phyloP scores from a whole-genome alignment of 441 rosid species.

The Gossypium schwendimanii region DNA sequence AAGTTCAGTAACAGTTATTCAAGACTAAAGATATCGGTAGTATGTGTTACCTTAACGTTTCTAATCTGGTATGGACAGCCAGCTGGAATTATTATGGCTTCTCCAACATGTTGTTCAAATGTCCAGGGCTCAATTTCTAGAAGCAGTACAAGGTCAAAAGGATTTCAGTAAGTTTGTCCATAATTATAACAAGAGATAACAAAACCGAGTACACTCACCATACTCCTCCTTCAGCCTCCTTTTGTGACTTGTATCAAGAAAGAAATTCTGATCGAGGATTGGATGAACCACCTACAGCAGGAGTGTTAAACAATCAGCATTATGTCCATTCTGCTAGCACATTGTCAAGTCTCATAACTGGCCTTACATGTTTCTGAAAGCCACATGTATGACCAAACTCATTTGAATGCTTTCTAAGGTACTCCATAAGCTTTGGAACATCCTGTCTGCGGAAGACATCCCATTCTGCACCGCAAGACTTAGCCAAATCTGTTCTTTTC shows the following conservation, averaged over 20 bases:
- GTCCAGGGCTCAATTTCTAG: constrained; percentile 93
- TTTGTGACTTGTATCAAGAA: constrained; percentile 68
- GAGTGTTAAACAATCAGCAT: constrained; percentile 16
- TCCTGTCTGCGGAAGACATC: constrained; percentile 91
- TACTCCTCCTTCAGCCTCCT: constrained; percentile 83
- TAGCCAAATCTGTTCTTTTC: constrained; percentile 28
- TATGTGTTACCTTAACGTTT: constrained; percentile 59
- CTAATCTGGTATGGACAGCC: constrained; percentile 94
- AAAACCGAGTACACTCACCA: constrained; percentile 38
- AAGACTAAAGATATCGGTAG: not conserved
- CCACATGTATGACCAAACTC: constrained; percentile 43
- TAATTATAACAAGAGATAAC: not conserved
- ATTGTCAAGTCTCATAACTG: not conserved
- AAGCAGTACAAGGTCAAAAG: constrained; percentile 11
- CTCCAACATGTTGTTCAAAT: constrained; percentile 89
- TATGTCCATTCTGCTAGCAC: constrained; percentile 14
- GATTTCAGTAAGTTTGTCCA: not conserved
- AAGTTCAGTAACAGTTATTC: not conserved
- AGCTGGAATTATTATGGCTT: constrained; percentile 86
- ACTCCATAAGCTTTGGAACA: constrained; percentile 74
- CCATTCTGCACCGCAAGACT: constrained; percentile 80
- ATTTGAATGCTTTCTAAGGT: constrained; percentile 54
- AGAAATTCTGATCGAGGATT: constrained; percentile 77
- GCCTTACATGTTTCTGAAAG: constrained; percentile 48
- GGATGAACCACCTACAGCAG: constrained; percentile 68